phyloP scores from a whole-genome alignment of 495 filamentous ascomycete genomes.

The Bathelium albidoporum region DNA sequence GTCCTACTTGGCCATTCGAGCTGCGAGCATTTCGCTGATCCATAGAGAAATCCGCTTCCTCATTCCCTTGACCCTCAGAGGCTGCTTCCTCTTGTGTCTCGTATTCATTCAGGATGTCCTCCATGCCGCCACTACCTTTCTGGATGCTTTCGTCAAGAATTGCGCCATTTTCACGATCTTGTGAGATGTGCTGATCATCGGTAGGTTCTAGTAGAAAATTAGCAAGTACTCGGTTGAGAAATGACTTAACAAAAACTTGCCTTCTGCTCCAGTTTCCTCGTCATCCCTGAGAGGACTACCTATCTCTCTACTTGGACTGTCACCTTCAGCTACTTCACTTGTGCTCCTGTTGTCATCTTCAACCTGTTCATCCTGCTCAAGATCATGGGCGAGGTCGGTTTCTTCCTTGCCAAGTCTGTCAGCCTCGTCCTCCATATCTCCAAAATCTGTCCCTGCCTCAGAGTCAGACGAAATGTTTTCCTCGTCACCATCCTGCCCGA shows the following conservation, averaged over 20 bases:
- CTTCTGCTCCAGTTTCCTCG: conserved; percentile 27
- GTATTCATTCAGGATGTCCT: neutral
- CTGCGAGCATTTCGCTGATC: conserved; percentile 8
- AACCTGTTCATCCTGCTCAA: conserved; percentile 12
- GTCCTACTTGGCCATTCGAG: neutral
- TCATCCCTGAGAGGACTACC: conserved; percentile 25
- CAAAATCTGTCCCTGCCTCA: conserved; percentile 16
- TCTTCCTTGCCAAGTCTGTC: conserved; percentile 40
- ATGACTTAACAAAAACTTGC: neutral
- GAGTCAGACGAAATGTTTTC: conserved; percentile 44
- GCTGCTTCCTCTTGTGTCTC: neutral
- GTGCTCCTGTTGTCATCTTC: neutral
- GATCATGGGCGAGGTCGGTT: conserved; percentile 30
- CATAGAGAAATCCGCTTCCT: conserved; percentile 9
- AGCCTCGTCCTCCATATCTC: neutral
- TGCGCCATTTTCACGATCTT: conserved; percentile 19
- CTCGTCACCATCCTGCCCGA: conserved; percentile 55
- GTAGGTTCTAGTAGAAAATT: neutral
- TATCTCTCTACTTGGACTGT: conserved; percentile 31
- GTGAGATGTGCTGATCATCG: neutral
- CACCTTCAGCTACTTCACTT: conserved; percentile 19
- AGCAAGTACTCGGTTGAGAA: neutral
- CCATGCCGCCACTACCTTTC: conserved; percentile 11
- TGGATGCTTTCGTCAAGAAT: conserved; percentile 16
- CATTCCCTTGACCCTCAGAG: neutral